Evolutionary conservation across 148 eudicot genomes (phyloP).

Genomic region (Polygonum aviculare): DNA sequence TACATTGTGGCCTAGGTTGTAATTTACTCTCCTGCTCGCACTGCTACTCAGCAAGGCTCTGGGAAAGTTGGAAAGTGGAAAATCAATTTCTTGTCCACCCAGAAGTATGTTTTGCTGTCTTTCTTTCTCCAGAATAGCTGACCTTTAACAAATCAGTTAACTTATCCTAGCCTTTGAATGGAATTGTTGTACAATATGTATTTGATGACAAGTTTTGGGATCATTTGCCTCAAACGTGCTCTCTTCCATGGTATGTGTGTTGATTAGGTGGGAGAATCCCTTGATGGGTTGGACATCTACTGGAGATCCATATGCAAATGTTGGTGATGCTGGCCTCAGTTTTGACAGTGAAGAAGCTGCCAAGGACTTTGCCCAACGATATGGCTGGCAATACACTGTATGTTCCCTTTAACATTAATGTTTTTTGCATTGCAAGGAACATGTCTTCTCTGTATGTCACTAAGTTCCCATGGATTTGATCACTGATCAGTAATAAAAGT

Average conservation of each 20-base stretch:
- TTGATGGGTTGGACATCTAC: conserved; percentile 99
- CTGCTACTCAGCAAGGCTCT: conserved; percentile 85
- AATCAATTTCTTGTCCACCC: conserved; percentile 84
- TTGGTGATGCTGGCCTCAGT: conserved; percentile 77
- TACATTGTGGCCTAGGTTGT: conserved; percentile 42
- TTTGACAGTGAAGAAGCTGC: conserved; percentile 85
- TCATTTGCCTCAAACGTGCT: background rate
- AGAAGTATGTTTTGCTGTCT: conserved; percentile 15
- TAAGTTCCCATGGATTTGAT: background rate
- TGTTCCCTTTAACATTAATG: conserved; percentile 11
- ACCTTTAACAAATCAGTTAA: background rate
- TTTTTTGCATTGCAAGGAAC: background rate
- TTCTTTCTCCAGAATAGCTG: background rate
- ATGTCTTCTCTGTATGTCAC: background rate
- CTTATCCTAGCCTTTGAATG: background rate
- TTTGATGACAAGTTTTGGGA: background rate
- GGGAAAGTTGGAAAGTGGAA: conserved; percentile 94
- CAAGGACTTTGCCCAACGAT: conserved; percentile 58
- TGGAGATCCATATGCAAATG: conserved; percentile 94
- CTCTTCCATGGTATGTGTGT: background rate
- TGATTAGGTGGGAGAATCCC: conserved; percentile 84
- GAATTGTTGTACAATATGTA: background rate
- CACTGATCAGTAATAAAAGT: background rate
- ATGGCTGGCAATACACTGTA: conserved; percentile 97
- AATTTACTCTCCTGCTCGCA: conserved; percentile 79